phyloP scores from a whole-genome alignment of 2,329 filamentous ascomycete genomes.

The Verticillium isaacii region DNA sequence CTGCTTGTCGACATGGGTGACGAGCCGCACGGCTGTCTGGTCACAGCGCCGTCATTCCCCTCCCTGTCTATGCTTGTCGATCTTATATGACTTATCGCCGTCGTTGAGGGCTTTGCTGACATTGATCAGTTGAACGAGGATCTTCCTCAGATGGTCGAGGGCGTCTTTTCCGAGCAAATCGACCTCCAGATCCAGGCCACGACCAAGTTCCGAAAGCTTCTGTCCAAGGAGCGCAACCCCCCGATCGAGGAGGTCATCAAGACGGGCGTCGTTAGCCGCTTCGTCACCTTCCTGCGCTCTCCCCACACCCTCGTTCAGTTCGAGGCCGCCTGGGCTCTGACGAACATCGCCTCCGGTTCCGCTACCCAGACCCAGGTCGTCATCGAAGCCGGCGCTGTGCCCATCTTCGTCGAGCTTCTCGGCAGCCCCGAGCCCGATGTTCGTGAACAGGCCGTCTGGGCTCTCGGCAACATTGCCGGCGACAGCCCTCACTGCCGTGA shows the following conservation, averaged over 20 bases:
- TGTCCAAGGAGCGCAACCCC: conserved; percentile 98
- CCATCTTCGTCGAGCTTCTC: conserved; percentile 95
- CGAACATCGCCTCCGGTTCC: conserved; percentile 97
- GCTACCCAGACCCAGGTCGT: conserved; percentile 97
- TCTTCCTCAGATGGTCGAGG: conserved; percentile 94
- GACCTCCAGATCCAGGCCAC: conserved; percentile 96
- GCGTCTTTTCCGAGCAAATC: conserved; percentile 98
- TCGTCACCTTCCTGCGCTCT: conserved; percentile 96
- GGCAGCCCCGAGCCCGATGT: conserved; percentile 97
- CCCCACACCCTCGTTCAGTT: conserved; percentile 98
- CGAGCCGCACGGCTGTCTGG: neutral
- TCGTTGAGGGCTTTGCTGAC: conserved; percentile 19
- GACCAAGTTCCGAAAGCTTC: conserved; percentile 95
- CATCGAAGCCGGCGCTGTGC: conserved; percentile 95
- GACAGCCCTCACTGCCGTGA: conserved; percentile 97
- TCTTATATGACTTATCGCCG: neutral
- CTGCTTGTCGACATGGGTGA: neutral
- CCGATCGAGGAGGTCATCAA: conserved; percentile 99
- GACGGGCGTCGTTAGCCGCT: conserved; percentile 94
- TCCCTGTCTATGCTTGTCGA: neutral
- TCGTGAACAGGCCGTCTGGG: conserved; percentile 97
- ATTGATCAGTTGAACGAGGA: conserved; percentile 81
- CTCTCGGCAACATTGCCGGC: conserved; percentile 95
- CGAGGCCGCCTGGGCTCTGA: conserved; percentile 97
- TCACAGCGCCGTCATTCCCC: neutral